Base-by-base conservation (phyloP, 208 protist species). In the Crithidia acanthocephali region DNA sequence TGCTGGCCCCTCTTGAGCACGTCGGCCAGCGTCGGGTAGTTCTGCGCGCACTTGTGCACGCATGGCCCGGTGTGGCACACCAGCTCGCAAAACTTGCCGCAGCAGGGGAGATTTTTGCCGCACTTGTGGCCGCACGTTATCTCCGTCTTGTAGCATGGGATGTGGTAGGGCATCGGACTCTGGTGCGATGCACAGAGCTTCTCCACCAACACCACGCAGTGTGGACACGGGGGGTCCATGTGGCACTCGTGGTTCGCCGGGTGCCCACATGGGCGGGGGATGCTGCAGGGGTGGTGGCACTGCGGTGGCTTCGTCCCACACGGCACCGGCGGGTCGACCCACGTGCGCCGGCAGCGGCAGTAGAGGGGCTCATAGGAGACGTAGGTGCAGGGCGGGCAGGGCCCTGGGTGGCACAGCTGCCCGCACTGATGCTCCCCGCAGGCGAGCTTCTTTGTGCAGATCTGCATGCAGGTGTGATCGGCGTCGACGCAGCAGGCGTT, bases 301-400 rank as follows among this genome's bases (percentile, higher is more conserved):
- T 47, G 50, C 15, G 95, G 95, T n/a, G 86, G 87, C 62, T 68
- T 78, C 33, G 93, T 96, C 23, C 92, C 92, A 63, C 95, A 98
- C 55, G 91, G 91, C 40, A 98, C 87, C 27, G 95, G 95, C 50
- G 95, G 93, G 25, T 93, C 85, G 23, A 97, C 64, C 76, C 88
- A 92, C 0, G 92, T 93, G 13, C 79, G 74, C 28, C 88, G 81
- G 74, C 95, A 98, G 28, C 85, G 75, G 80, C 95, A 98, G 67
- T 87, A 93, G 44, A 98, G 79, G 4, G 87, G 84, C 57, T 95
- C 83, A 74, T 94, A 97, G 22, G 79, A 84, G 42, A 72, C 76
- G 22, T 86, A 57, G 30, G 60, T 45, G 76, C 95, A 98, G 23
- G 86, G 85, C 2, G 72, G 75, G 65, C 95, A 98, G 2, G 69